Conservation (phyloP, 768 basidiomycete species). For the Lactifluus echinatus region DNA sequence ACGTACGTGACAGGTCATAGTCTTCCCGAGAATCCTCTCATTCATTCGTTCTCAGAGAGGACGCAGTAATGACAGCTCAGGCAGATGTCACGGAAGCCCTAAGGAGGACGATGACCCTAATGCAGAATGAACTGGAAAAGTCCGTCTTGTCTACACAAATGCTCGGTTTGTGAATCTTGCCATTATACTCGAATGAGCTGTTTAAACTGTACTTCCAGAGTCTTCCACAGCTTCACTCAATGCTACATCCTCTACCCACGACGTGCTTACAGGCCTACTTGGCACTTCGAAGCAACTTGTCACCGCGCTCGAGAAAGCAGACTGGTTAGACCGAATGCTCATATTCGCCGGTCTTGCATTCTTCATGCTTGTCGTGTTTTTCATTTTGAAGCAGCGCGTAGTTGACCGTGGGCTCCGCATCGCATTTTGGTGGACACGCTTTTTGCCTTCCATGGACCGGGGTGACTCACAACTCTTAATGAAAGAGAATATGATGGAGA, state of each 20-base stretch:
- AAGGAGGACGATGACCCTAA: slow-evolving; percentile 70
- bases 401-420: slow-evolving; percentile 70
- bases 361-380: slow-evolving; percentile 77
- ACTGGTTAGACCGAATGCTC: slow-evolving; percentile 86
- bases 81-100: slow-evolving; percentile 84
- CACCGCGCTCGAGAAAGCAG: slow-evolving; percentile 79
- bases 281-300: slow-evolving; percentile 77
- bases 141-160: slow-evolving; percentile 82
- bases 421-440: slow-evolving; percentile 84
- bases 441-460: slow-evolving; percentile 37
- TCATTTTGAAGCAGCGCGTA: slow-evolving; percentile 82
- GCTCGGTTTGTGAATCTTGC: slow-evolving; percentile 45
- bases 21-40: background rate
- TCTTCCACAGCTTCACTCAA: slow-evolving; percentile 69
- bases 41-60: slow-evolving; percentile 44
- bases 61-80: slow-evolving; percentile 81
- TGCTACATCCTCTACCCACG: slow-evolving; percentile 69
- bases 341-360: slow-evolving; percentile 73
- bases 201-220: slow-evolving; percentile 38
- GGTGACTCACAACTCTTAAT: background rate
- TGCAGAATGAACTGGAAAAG: slow-evolving; percentile 89
- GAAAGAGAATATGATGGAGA: background rate
- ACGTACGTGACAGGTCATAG: slow-evolving; percentile 37
- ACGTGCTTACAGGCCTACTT: slow-evolving; percentile 62
- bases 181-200: background rate